Percentiles rank a stretch among this genome's conserved stretches.
These are phyloP conservation scores for Cordyceps militaris DNA, from an alignment of 2,329 filamentous ascomycete species.

Conservation along the genomic window DNA sequence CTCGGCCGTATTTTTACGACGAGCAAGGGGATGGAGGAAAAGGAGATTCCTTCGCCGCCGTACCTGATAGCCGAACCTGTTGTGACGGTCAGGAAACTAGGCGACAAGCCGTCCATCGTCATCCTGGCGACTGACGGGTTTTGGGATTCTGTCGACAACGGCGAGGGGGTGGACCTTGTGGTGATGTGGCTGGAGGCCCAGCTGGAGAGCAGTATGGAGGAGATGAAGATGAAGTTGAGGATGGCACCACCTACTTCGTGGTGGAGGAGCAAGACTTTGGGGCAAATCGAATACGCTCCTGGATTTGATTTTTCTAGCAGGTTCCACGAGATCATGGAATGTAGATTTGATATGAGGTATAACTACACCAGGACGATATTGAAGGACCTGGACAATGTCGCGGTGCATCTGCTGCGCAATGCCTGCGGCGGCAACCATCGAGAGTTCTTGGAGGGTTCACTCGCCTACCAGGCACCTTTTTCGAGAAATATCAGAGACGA, in stretches of 20 bases:
- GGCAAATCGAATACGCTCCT: background rate
- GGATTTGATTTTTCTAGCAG: conserved; percentile 4
- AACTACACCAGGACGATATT: conserved; percentile 5
- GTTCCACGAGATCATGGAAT: background rate
- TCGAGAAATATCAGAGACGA: conserved; percentile 58
- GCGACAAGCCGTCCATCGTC: conserved; percentile 41
- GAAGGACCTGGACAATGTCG: conserved; percentile 52
- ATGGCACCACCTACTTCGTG: background rate
- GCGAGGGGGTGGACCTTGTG: conserved; percentile 47
- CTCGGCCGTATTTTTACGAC: conserved; percentile 38
- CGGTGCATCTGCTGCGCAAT: conserved; percentile 69
- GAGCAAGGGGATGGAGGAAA: conserved; percentile 23
- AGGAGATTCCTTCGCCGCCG: conserved; percentile 44
- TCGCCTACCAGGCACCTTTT: conserved; percentile 63
- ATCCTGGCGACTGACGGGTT: conserved; percentile 54
- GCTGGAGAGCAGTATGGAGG: background rate
- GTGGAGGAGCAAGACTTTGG: background rate
- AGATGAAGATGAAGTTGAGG: background rate
- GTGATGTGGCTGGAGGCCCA: conserved; percentile 36
- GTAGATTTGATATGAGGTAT: conserved; percentile 6
- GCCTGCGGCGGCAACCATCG: conserved; percentile 65
- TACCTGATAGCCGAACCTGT: conserved; percentile 60
- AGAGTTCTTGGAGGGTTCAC: conserved; percentile 62
- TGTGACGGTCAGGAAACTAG: conserved; percentile 46
- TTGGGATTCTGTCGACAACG: conserved; percentile 48